Percentiles rank a stretch among this genome's conserved stretches.
phyloP scores from a whole-genome alignment of 1,284 basidiomycete species.

The Apiotrichum akiyoshidainum region DNA sequence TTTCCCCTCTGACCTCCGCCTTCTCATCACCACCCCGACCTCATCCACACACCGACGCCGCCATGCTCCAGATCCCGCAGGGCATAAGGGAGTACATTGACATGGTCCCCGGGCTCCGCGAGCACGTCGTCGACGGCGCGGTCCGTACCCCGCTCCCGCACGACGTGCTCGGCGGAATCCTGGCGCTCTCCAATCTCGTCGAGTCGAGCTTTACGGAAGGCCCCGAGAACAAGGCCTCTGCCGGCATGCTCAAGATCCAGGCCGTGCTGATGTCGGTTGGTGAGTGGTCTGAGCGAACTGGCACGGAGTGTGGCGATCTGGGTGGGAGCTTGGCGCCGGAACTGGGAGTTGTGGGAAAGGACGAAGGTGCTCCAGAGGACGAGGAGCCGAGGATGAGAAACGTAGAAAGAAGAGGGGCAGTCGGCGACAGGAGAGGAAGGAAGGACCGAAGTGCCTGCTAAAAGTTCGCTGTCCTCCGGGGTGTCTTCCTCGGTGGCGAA shows the following conservation, averaged over 20 bases:
- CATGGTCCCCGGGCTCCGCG: neutral
- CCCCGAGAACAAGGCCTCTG: neutral
- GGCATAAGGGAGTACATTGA: neutral
- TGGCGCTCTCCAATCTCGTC: neutral
- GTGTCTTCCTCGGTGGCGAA: too few relatives aligned
- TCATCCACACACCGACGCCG: neutral
- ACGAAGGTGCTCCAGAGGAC: too few relatives aligned
- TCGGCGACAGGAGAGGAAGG: neutral
- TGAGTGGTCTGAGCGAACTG: neutral
- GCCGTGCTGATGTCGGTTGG: neutral
- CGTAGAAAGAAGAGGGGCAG: too few relatives aligned
- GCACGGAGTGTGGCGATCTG: too few relatives aligned
- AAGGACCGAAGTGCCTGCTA: too few relatives aligned
- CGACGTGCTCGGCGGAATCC: neutral
- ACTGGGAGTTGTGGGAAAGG: too few relatives aligned
- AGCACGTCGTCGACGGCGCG: neutral
- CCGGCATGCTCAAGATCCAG: conserved; percentile 4
- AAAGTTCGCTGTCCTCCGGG: too few relatives aligned
- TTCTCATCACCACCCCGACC: neutral
- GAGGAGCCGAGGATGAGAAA: neutral
- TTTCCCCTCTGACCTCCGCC: neutral
- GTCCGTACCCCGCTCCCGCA: neutral
- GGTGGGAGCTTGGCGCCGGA: too few relatives aligned
- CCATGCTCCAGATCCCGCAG: neutral
- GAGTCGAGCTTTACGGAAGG: neutral